phyloP scores from a whole-genome alignment of 768 basidiomycete species.

The Calocybe cyanea region DNA sequence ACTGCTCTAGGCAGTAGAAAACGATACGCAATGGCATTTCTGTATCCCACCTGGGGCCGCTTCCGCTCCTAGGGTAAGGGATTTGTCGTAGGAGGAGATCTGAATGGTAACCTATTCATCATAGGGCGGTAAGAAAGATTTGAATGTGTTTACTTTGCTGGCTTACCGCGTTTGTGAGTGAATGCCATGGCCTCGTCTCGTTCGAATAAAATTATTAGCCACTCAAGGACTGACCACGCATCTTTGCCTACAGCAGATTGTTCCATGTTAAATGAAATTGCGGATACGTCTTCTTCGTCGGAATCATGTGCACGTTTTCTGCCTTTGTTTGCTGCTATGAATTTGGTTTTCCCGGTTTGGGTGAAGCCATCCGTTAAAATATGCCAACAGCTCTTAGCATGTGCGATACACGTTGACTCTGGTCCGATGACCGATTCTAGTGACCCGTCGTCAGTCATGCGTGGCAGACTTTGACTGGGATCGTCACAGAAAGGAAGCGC shows the following conservation, averaged over 20 bases:
- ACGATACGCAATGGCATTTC: conserved; percentile 46
- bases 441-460: conserved; percentile 26
- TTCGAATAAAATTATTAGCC: conserved; percentile 66
- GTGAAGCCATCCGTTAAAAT: conserved; percentile 55
- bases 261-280: conserved; percentile 14
- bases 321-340: conserved; percentile 30
- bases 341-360: conserved; percentile 26
- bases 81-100: conserved; percentile 57
- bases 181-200: conserved; percentile 48
- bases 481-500: conserved; percentile 51
- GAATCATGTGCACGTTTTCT: conserved; percentile 25
- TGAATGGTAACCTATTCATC: conserved; percentile 32
- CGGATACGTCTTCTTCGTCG: conserved; percentile 20
- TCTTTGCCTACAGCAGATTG: conserved; percentile 47
- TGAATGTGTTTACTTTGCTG: background rate
- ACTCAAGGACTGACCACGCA: conserved; percentile 71
- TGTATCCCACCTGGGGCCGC: conserved; percentile 52
- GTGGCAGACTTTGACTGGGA: conserved; percentile 15
- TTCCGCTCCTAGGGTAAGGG: conserved; percentile 45
- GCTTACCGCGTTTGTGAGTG: conserved; percentile 34
- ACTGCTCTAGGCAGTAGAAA: conserved; percentile 32
- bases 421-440: conserved; percentile 57
- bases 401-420: conserved; percentile 49
- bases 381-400: conserved; percentile 58
- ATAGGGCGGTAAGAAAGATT: background rate